Evolutionary conservation across 352 stramenopile genomes (phyloP), one percentile per base, ranked within the genome.

Genomic region (Pelagophyceae sp.): DNA sequence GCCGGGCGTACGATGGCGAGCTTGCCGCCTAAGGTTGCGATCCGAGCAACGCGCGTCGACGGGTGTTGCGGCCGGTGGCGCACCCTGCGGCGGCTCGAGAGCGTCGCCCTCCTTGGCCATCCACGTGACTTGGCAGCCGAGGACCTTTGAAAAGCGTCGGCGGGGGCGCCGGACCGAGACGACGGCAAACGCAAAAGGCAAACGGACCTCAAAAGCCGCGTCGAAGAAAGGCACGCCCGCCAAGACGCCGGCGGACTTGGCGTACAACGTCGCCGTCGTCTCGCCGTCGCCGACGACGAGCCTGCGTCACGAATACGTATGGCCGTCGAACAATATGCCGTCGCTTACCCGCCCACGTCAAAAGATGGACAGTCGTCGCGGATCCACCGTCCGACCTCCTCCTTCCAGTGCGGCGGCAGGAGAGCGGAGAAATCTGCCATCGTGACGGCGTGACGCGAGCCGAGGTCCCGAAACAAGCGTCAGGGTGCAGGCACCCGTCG

Each of bases 261-360:
- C 87, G 67, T 80, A 88, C 0, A 93, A 75, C 60, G 86, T 79
- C 20, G 88, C 87, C 20, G 75, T 80, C 75, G 85, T 83, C 27
- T 78, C 58, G 2, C 15, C 67, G 6, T 74, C 67, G 2, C 67
- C 67, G 35, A 74, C 67, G 35, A 74, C 67, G 35, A 74, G n/a
- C 2, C 45, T 54, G 23, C 45, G 23, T 11, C 11, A 54, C 65
- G 27, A 72, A 60, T 19, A 6, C 51, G 17, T 33, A 72, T 80
- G 58, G 32, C 23, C 23, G 45, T 11, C 45, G 45, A 54, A 74
- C 76, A 75, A 86, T 83, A 87, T 71, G 95, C 96, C 25, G 99
- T 95, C n/a, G 99, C 95, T 76, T 97, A 96, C 76, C 95, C 96
- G 70, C 96, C 95, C 27, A 99, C 94, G 85, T 99, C 95, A 80